phyloP scores from a whole-genome alignment of 179 eudicot genomes.

The Monotropa hypopitys region DNA sequence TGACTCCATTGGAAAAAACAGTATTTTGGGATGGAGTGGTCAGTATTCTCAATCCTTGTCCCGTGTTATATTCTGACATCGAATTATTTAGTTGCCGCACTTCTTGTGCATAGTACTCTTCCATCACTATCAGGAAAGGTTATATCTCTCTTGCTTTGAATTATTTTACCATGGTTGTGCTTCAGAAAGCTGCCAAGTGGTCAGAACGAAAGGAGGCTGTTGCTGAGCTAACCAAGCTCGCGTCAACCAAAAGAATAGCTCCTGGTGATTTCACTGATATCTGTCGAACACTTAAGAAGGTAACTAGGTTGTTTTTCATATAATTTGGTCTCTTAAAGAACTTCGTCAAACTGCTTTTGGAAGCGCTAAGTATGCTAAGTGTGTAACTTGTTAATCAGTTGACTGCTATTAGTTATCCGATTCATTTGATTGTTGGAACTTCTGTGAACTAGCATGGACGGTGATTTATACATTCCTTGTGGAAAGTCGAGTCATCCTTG shows the following conservation, averaged over 20 bases:
- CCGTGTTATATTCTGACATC: not conserved
- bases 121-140: not conserved
- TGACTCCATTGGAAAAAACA: conserved; percentile 89
- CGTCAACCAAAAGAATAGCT: conserved; percentile 86
- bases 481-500: not conserved
- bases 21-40: conserved; percentile 99
- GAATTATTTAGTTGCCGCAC: not conserved
- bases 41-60: conserved; percentile 17
- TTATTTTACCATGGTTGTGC: conserved; percentile 10
- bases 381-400: not conserved
- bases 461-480: not conserved
- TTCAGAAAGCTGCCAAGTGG: conserved; percentile 96
- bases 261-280: conserved; percentile 97
- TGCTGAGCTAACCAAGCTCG: conserved; percentile 90
- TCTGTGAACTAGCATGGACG: not conserved
- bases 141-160: not conserved
- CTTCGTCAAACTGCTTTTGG: not conserved
- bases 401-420: too few species aligned
- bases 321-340: not conserved
- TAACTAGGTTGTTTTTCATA: conserved; percentile 7
- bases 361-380: not conserved
- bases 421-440: not conserved
- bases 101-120: conserved; percentile 2
- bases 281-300: conserved; percentile 90
- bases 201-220: conserved; percentile 98